Evolutionary conservation across 352 stramenopile genomes (phyloP), one percentile per base, ranked within the genome.

Genomic region (Phytophthora palmivora): DNA sequence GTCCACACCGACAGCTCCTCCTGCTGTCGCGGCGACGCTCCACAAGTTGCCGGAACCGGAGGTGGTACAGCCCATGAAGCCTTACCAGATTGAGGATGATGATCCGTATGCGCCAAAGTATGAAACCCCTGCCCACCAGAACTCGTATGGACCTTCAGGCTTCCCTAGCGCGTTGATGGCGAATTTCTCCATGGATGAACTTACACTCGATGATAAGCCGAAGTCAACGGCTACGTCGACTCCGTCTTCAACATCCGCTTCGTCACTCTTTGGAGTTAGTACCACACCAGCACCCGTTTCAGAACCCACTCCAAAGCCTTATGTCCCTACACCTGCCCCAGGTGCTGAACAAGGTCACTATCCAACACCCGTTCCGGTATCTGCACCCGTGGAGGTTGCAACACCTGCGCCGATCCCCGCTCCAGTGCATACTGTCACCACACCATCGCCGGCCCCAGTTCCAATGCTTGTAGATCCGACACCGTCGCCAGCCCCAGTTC

Each of bases 101-200:
- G 68, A 77, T 44, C 58, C 54, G 33, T 73, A 45, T 47, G 44
- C 45, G 14, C 69, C 64, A 26, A 47, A 49, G 34, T 77, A 74
- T 18, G 59, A 68, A 0, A 21, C 52, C 16, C 15, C 54, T 6
- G 34, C 21, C 26, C 57, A 63, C 0, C 21, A 55, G n/a, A 22
- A 38, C 44, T 39, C 58, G 18, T 62, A 55, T 41, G 64, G 45
- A 9, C 54, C 64, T 19, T 16, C 60, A 19, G 69, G 69, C 42
- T 77, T 77, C 34, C 69, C 69, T n/a, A 74, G 64, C 15, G 69
- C 65, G 22, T 58, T 77, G 19, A 50, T 73, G 50, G 69, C 71
- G 37, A 81, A 81, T 45, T 81, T 81, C 38, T 81, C 72, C 15
- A 72, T 78, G 72, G 72, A 81, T n/a, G 72, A 81, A 30, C 61